A percentile compares a stretch with the other conserved stretches of the same genome.
Evolutionary conservation across 805 yeast species (phyloP).

Genomic region (Saturnispora sanitii): DNA sequence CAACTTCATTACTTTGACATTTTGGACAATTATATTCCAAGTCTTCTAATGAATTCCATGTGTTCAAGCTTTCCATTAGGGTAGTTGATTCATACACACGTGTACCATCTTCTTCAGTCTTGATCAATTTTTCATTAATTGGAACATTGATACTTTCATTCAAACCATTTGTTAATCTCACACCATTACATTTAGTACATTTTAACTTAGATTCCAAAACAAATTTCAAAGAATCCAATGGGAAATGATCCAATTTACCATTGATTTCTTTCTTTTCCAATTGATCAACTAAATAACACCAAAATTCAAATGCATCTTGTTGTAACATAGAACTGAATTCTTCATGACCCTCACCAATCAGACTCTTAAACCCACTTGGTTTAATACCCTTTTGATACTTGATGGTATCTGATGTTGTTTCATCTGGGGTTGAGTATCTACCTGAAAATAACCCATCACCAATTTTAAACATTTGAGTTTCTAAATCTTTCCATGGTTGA

Average conservation of each 20-base stretch:
- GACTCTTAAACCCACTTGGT: conserved; percentile 65
- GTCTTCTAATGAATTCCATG: conserved; percentile 37
- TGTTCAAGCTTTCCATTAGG: conserved; percentile 39
- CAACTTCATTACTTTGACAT: conserved; percentile 33
- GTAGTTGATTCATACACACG: conserved; percentile 40
- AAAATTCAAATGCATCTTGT: conserved; percentile 92
- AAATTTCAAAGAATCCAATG: conserved; percentile 55
- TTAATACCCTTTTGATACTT: conserved; percentile 67
- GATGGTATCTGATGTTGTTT: conserved; percentile 28
- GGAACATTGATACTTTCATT: conserved; percentile 59
- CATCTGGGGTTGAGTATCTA: conserved; percentile 55
- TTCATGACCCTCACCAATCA: conserved; percentile 66
- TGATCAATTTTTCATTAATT: conserved; percentile 34
- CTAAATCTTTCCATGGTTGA: conserved; percentile 55
- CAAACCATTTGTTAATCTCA: conserved; percentile 44
- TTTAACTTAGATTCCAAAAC: conserved; percentile 53
- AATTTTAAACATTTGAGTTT: conserved; percentile 68
- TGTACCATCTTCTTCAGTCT: conserved; percentile 34
- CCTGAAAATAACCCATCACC: conserved; percentile 75
- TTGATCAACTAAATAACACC: conserved; percentile 54
- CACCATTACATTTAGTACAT: conserved; percentile 48
- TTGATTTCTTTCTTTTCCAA: conserved; percentile 39
- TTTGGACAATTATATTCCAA: conserved; percentile 56
- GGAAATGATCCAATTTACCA: conserved; percentile 26
- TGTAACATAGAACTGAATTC: conserved; percentile 85